A percentile compares a stretch with the other conserved stretches of the same genome.
phyloP scores from a whole-genome alignment of 257 asterid species.

The Solanum bulbocastanum region DNA sequence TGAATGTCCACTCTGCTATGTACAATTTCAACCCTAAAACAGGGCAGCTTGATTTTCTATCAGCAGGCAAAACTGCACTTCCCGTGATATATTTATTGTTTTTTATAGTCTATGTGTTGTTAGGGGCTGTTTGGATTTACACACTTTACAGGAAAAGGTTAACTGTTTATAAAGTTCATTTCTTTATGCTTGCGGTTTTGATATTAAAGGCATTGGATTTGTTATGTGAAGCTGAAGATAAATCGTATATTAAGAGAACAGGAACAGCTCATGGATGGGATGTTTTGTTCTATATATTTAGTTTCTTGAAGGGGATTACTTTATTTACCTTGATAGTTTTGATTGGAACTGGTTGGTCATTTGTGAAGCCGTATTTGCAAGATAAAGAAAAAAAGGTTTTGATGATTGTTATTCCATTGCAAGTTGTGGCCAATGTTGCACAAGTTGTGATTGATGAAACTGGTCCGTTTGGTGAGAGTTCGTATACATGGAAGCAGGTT shows the following conservation, averaged over 20 bases:
- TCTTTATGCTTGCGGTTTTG: background rate
- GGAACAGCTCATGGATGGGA: background rate
- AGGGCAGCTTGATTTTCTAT: background rate
- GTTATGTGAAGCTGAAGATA: background rate
- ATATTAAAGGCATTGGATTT: background rate
- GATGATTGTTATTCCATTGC: background rate
- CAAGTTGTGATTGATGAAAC: background rate
- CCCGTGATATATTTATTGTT: background rate
- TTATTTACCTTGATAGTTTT: background rate
- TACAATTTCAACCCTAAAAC: background rate
- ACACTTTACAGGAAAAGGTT: background rate
- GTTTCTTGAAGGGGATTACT: background rate
- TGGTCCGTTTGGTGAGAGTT: background rate
- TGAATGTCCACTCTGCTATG: background rate
- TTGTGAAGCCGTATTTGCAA: slow-evolving; percentile 1
- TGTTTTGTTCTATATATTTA: background rate
- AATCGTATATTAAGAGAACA: background rate
- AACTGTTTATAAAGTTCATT: background rate
- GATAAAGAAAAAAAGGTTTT: background rate
- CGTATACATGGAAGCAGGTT: background rate
- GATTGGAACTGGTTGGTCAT: slow-evolving; percentile 1
- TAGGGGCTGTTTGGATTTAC: background rate
- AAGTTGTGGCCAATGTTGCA: background rate
- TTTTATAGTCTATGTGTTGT: background rate
- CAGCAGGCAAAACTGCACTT: background rate